A percentile compares a stretch with the other conserved stretches of the same genome.
These are phyloP conservation scores for Tephrocybe sp. DNA, from an alignment of 768 basidiomycete genomes.

Conservation along the genomic window DNA sequence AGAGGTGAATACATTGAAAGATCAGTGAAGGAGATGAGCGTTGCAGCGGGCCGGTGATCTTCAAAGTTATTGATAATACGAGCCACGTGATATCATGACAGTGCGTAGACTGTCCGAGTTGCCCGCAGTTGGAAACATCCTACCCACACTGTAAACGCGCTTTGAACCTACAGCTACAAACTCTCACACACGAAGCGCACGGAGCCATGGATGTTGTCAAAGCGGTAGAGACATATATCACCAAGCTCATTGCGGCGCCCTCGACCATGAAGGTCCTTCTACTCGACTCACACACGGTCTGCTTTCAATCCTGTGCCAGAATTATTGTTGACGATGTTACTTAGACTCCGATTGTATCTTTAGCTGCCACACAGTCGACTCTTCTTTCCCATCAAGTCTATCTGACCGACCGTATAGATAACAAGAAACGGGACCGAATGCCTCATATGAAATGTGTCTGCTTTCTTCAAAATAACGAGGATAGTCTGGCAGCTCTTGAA, in stretches of 20 bases:
- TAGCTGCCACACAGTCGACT: conserved; percentile 92
- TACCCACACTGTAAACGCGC: no score
- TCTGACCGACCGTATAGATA: conserved; percentile 97
- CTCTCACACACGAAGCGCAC: neutral
- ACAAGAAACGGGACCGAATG: conserved; percentile 87
- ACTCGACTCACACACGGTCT: conserved; percentile 90
- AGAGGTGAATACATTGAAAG: conserved; percentile 16
- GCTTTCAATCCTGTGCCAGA: conserved; percentile 19
- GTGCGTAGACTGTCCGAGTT: no score
- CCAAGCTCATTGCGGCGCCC: conserved; percentile 83
- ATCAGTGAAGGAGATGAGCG: no score
- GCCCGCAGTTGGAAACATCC: no score
- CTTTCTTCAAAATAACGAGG: conserved; percentile 82
- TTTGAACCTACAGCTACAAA: neutral
- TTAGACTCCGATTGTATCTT: conserved; percentile 95
- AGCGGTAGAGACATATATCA: conserved; percentile 92
- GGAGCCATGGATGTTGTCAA: conserved; percentile 87
- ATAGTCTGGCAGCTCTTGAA: conserved; percentile 81
- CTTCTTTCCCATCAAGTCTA: conserved; percentile 96
- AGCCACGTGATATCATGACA: no score
- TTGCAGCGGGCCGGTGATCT: no score
- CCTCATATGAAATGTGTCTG: conserved; percentile 97
- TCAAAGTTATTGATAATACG: neutral
- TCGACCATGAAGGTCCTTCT: conserved; percentile 94
- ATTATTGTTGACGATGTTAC: conserved; percentile 3